phyloP scores from a whole-genome alignment of 768 basidiomycete genomes.

The Kwoniella sp. region DNA sequence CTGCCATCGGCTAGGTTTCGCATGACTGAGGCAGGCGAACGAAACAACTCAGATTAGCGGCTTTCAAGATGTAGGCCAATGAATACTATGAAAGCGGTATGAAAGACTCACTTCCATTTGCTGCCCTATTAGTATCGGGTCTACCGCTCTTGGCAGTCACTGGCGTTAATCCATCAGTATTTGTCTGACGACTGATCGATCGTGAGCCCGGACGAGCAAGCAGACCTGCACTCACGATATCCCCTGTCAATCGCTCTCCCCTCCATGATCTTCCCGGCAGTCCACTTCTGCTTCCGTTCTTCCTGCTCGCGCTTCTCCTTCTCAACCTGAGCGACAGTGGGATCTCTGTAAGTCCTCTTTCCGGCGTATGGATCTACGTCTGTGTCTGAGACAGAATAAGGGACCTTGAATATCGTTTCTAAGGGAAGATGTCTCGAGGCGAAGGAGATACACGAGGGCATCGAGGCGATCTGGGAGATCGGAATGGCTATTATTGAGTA shows the following conservation, averaged over 20 bases:
- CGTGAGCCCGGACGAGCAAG: too few species aligned
- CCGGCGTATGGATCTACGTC: constrained; percentile 59
- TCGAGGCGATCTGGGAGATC: constrained; percentile 75
- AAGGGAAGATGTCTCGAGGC: constrained; percentile 72
- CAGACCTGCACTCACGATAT: constrained; percentile 59
- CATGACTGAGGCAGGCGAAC: constrained; percentile 63
- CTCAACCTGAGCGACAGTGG: constrained; percentile 56
- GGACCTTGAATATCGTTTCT: constrained; percentile 68
- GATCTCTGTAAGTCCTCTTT: constrained; percentile 69
- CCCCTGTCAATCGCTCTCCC: constrained; percentile 76
- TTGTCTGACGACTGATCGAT: too few species aligned
- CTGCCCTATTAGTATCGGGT: constrained; percentile 84
- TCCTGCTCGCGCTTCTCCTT: constrained; percentile 33
- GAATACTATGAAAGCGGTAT: background rate
- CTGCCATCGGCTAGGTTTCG: constrained; percentile 79
- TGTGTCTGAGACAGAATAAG: constrained; percentile 60
- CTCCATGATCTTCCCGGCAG: constrained; percentile 79
- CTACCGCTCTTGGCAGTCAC: constrained; percentile 88
- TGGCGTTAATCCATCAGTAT: constrained; percentile 13
- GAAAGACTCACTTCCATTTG: constrained; percentile 73
- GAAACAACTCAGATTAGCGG: background rate
- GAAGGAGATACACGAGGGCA: constrained; percentile 67
- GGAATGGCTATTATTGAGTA: constrained; percentile 80
- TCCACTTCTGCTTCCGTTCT: constrained; percentile 63
- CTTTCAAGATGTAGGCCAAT: background rate